Evolutionary conservation across 257 asterid genomes (phyloP).

Genomic region (Plantago ovata): DNA sequence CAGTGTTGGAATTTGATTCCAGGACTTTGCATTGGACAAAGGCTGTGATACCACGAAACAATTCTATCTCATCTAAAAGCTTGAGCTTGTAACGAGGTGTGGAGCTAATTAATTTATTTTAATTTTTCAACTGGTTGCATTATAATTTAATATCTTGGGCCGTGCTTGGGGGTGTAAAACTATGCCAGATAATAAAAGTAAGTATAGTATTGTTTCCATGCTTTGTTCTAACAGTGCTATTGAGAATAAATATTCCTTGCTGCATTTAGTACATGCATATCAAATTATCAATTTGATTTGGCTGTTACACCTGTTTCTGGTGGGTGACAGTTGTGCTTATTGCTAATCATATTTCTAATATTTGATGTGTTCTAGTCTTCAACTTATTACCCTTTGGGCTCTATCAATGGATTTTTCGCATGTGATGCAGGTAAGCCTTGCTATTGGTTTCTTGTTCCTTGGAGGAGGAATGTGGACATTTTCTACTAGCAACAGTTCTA

Average conservation of each 20-base stretch:
- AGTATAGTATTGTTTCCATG: neutral
- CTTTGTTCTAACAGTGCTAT: neutral
- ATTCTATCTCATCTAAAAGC: too few species aligned
- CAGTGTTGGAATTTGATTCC: too few species aligned
- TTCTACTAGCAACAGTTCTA: slow-evolving; percentile 85
- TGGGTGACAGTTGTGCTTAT: neutral
- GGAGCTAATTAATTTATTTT: too few species aligned
- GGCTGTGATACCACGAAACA: too few species aligned
- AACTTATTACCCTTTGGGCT: slow-evolving; percentile 6
- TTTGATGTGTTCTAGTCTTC: slow-evolving; percentile 4
- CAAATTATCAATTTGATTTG: neutral
- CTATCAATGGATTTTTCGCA: slow-evolving; percentile 18
- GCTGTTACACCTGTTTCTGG: slow-evolving; percentile 12
- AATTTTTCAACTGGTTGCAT: too few species aligned
- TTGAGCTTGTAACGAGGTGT: too few species aligned
- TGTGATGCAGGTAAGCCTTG: slow-evolving; percentile 77
- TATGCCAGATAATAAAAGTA: too few species aligned
- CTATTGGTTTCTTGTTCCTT: slow-evolving; percentile 89
- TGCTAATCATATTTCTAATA: neutral
- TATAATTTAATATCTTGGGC: too few species aligned
- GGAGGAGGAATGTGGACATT: slow-evolving; percentile 96
- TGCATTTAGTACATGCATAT: neutral
- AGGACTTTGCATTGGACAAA: too few species aligned
- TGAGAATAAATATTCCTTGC: neutral
- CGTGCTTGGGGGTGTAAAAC: too few species aligned